Conservation (phyloP, 805 yeast species). For the Naumovozyma castellii region DNA sequence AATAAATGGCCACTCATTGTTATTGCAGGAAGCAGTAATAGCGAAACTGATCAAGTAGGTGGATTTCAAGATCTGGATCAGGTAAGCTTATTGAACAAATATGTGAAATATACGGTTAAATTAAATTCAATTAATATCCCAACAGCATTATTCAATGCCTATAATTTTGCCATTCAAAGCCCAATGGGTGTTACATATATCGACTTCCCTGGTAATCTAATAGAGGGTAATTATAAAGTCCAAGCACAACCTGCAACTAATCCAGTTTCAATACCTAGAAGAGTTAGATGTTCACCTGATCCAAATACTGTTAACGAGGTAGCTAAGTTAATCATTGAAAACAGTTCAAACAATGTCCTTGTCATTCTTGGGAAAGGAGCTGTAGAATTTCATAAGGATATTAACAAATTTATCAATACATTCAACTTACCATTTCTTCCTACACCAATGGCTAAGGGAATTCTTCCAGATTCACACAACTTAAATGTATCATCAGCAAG, state of each 20-base stretch:
- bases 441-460: conserved; percentile 76
- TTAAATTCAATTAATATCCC: conserved; percentile 11
- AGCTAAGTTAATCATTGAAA: conserved; percentile 25
- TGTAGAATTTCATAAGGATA: conserved; percentile 34
- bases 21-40: conserved; percentile 50
- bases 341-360: conserved; percentile 35
- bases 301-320: conserved; percentile 23
- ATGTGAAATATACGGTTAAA: conserved; percentile 44
- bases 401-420: conserved; percentile 34
- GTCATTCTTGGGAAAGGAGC: conserved; percentile 62
- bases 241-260: no score
- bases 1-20: conserved; percentile 61
- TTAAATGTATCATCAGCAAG: conserved; percentile 55
- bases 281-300: conserved; percentile 10
- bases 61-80: conserved; percentile 70
- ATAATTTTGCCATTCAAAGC: conserved; percentile 30
- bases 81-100: conserved; percentile 37
- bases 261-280: conserved; percentile 7
- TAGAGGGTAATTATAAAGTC: conserved; percentile 22
- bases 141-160: conserved; percentile 14
- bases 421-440: conserved; percentile 52
- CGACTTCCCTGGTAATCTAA: conserved; percentile 56
- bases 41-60: conserved; percentile 40
- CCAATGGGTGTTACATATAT: conserved; percentile 54
- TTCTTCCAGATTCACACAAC: conserved; percentile 40